Percentiles rank a stretch among this genome's conserved stretches.
Conservation (phyloP, 2,329 filamentous ascomycete species). For the Colletotrichum sp. region DNA sequence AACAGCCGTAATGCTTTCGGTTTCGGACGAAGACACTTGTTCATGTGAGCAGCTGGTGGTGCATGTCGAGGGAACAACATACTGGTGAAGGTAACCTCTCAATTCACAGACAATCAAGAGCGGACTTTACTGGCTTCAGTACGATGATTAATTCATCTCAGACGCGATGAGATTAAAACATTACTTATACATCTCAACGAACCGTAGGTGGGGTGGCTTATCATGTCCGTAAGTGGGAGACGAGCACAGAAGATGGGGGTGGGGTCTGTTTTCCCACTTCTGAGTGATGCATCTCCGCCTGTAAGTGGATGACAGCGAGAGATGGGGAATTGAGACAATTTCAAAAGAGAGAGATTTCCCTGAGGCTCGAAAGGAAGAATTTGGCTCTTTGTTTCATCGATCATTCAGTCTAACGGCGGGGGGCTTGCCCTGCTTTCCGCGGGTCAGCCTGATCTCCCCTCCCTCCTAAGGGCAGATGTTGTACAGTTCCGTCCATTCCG, state of each 20-base stretch:
- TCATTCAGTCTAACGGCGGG: background rate
- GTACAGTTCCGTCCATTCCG: background rate
- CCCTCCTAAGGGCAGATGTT: background rate
- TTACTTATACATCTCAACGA: background rate
- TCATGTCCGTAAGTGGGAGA: background rate
- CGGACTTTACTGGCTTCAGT: fast-evolving
- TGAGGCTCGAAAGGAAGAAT: background rate
- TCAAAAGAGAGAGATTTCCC: background rate
- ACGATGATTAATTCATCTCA: background rate
- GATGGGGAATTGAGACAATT: background rate
- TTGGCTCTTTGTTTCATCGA: background rate
- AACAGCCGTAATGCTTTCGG: constrained; percentile 19
- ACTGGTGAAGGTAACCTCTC: background rate
- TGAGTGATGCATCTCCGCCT: background rate
- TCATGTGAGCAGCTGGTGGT: background rate
- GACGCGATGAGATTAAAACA: background rate
- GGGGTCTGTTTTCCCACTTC: background rate
- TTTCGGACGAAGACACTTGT: constrained; percentile 40
- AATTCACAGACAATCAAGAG: background rate
- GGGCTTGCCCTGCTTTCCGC: background rate
- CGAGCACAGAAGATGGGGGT: background rate
- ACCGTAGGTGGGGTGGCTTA: background rate
- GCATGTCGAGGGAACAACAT: fast-evolving
- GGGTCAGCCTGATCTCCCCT: background rate
- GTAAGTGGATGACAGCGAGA: background rate